A percentile compares a stretch with the other conserved stretches of the same genome.
These are phyloP conservation scores for Ottelia alismoides DNA, from an alignment of 106 monocot species.

Conservation along the genomic window DNA sequence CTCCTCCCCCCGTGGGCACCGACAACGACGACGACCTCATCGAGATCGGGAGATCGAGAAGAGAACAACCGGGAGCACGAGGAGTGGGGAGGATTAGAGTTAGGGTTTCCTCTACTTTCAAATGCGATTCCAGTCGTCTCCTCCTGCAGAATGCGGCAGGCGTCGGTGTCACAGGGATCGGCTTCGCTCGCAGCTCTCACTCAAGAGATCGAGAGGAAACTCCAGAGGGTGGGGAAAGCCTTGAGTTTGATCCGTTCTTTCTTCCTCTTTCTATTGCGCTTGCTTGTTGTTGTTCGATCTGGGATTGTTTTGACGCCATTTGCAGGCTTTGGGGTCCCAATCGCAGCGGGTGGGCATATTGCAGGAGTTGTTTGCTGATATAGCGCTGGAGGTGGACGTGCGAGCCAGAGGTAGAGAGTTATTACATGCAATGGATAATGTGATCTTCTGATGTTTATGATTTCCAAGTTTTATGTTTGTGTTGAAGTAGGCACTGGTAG, in stretches of 20 bases:
- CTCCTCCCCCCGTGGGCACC: too few relatives aligned
- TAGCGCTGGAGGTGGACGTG: conserved; percentile 18
- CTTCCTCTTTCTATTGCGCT: too few relatives aligned
- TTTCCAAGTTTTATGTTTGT: not conserved
- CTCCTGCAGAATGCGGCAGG: not conserved
- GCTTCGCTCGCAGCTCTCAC: conserved; percentile 22
- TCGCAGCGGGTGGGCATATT: conserved; percentile 14
- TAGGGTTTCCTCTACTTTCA: not conserved
- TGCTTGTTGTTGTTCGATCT: too few relatives aligned
- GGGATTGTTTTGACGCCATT: not conserved
- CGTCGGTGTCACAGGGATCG: conserved; percentile 1
- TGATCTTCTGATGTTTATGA: not conserved
- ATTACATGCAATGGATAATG: too few relatives aligned
- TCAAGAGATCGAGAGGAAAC: conserved; percentile 23
- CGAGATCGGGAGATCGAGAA: too few relatives aligned
- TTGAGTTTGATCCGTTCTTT: too few relatives aligned
- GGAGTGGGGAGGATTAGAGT: not conserved
- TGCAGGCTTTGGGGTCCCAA: conserved; percentile 13
- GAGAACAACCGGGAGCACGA: not conserved
- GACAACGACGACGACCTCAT: too few relatives aligned
- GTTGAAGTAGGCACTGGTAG: too few relatives aligned
- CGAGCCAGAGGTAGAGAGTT: conserved; percentile 22
- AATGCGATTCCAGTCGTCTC: not conserved
- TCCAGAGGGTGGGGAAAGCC: conserved; percentile 14
- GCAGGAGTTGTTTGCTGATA: conserved; percentile 25